phyloP scores from a whole-genome alignment of 2,329 filamentous ascomycete species.

The Kalmusia sp. region DNA sequence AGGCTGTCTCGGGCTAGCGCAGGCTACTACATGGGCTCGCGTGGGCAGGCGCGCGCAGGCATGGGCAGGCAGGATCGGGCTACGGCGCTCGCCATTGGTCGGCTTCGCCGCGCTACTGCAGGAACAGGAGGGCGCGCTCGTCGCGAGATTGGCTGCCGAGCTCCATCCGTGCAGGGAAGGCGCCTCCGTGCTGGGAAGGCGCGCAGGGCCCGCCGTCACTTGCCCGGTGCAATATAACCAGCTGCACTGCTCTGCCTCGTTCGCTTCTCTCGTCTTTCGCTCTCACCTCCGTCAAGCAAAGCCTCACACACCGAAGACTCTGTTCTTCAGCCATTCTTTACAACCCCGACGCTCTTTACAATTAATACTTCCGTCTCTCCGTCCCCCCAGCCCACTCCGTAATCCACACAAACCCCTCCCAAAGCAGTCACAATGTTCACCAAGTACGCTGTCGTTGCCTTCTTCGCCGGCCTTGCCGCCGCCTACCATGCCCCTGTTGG shows the following conservation, averaged over 20 bases:
- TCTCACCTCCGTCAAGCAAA: conserved; percentile 9
- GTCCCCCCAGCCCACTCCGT: conserved; percentile 22
- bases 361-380: conserved; percentile 24
- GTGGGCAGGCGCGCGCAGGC: background rate
- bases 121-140: conserved; percentile 13
- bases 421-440: conserved; percentile 41
- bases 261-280: conserved; percentile 4
- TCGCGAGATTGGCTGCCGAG: conserved; percentile 1
- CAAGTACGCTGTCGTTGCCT: conserved; percentile 52
- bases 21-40: too few species aligned
- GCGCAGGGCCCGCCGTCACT: background rate
- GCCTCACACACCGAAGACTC: conserved; percentile 20
- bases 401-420: conserved; percentile 35
- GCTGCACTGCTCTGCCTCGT: conserved; percentile 1
- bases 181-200: background rate
- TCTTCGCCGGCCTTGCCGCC: conserved; percentile 61
- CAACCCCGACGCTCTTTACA: conserved; percentile 24
- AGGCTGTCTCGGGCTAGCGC: background rate
- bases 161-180: background rate
- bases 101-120: conserved; percentile 1
- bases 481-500: conserved; percentile 38
- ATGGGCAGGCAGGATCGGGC: background rate
- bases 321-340: conserved; percentile 34
- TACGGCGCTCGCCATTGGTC: background rate
- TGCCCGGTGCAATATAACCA: conserved; percentile 1